Percentiles rank a stretch among this genome's conserved stretches.
phyloP scores from a whole-genome alignment of 306 rosid genomes.

The Cercis canadensis region DNA sequence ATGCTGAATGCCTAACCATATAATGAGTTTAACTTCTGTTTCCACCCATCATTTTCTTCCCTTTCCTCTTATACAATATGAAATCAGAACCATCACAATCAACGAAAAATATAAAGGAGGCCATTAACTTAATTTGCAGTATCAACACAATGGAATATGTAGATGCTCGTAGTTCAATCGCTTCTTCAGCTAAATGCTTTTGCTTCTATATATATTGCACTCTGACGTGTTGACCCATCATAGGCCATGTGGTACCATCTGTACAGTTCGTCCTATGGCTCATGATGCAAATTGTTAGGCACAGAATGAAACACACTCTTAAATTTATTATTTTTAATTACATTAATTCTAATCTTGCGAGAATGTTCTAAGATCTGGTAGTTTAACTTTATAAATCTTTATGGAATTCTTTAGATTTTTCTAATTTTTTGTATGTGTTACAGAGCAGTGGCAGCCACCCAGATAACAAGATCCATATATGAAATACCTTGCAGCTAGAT shows the following conservation, averaged over 20 bases:
- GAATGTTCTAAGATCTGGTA: too few species aligned
- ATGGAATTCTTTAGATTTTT: too few species aligned
- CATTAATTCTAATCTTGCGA: too few species aligned
- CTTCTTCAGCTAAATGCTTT: conserved; percentile 21
- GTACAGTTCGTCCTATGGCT: not conserved
- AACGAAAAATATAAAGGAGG: conserved; percentile 14
- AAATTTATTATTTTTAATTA: too few species aligned
- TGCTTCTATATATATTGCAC: not conserved
- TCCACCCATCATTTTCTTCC: not conserved
- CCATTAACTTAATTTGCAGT: not conserved
- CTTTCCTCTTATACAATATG: too few species aligned
- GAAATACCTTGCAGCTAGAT: too few species aligned
- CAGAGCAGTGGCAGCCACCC: too few species aligned
- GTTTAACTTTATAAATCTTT: too few species aligned
- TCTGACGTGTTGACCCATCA: conserved; percentile 20
- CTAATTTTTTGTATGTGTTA: too few species aligned
- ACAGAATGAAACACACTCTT: too few species aligned
- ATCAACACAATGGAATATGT: not conserved
- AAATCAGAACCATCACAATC: conserved; percentile 11
- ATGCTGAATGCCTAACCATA: too few species aligned
- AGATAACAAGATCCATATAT: too few species aligned
- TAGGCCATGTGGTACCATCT: conserved; percentile 22
- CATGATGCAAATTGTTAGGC: conserved; percentile 23
- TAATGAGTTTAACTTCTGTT: not conserved
- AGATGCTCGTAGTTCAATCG: not conserved